phyloP scores from a whole-genome alignment of 2,329 filamentous ascomycete genomes.

The Rhytidhysteron rufulum region DNA sequence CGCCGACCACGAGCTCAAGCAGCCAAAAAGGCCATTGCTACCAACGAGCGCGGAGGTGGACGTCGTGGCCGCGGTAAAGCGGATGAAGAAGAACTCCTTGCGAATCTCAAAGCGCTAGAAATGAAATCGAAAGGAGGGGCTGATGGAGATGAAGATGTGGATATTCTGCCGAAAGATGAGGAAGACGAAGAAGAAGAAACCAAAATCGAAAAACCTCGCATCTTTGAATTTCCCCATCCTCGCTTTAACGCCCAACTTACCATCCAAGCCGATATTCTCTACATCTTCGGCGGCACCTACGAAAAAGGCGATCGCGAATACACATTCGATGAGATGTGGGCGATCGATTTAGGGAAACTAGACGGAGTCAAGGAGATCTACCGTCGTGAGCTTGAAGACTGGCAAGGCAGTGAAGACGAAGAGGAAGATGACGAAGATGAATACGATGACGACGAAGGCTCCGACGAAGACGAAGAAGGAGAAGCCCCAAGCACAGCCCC shows the following conservation, averaged over 20 bases:
- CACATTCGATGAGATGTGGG: slow-evolving; percentile 92
- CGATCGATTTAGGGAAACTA: slow-evolving; percentile 88
- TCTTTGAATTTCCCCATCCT: slow-evolving; percentile 81
- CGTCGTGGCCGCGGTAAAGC: slow-evolving; percentile 76
- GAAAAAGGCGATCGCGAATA: slow-evolving; percentile 94
- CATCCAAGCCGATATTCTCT: slow-evolving; percentile 87
- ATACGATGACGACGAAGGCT: slow-evolving; percentile 41
- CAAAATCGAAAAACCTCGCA: slow-evolving; percentile 51
- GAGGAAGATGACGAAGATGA: slow-evolving; percentile 49
- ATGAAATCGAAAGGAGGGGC: slow-evolving; percentile 62
- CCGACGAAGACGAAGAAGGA: slow-evolving; percentile 55
- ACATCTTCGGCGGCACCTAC: slow-evolving; percentile 92
- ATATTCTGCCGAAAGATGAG: slow-evolving; percentile 25
- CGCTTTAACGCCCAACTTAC: slow-evolving; percentile 89
- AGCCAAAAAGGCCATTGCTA: slow-evolving; percentile 55
- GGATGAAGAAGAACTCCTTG: slow-evolving; percentile 84
- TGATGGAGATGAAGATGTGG: slow-evolving; percentile 33
- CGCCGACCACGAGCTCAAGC: slow-evolving; percentile 65
- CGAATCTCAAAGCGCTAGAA: slow-evolving; percentile 81
- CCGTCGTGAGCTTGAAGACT: slow-evolving; percentile 78
- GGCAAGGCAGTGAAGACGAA: slow-evolving; percentile 57
- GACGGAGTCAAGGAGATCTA: slow-evolving; percentile 93
- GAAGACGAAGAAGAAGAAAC: slow-evolving; percentile 53
- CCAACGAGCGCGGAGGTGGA: slow-evolving; percentile 47
- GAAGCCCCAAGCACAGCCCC: slow-evolving; percentile 51